Base-by-base conservation (phyloP, 345 rosid species). In the Aethionema arabicum region DNA sequence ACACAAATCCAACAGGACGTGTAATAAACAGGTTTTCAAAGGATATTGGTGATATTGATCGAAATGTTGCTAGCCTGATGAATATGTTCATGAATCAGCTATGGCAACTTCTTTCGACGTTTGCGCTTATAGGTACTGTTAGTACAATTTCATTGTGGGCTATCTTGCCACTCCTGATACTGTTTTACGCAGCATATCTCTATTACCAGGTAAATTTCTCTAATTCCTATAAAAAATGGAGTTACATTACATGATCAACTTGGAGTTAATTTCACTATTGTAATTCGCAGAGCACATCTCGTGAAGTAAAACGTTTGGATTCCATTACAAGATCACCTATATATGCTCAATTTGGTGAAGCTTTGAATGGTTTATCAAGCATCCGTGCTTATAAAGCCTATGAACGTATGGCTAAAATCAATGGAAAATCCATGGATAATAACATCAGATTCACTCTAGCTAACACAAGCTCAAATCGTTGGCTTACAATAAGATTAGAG, bases 291-390 rank as follows among this genome's bases (percentile, higher is more conserved):
- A 85, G 84, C 80, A 92, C 93, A 37, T 78, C 96, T 7, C 96
- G 99, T 7, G 96, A 92, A 83, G 86, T 92, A 46, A 92, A 83
- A 73, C 96, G 96, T 66, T 55, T 93, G 69, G 99, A 90, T 75
- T 93, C 99, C 5, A 63, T 93, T 52, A 85, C 88, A 30, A 75
- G 96, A 75, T 90, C 96, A 16, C 98, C 91, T 67, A 67, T 92
- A 36, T 89, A 93, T 81, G 97, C 96, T 31, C 99, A 87, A 65
- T 83, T 90, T 65, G 96, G 99, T 56, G 99, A 93, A 82, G 99
- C 97, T 45, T 53, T 90, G 73, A 90, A 87, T 65, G 99, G 99
- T 67, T 57, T 93, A 65, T 78, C 97, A 38, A 81, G 81, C 72
- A 90, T 90, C 59, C 85, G 95, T 53, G 97, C 99, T 38, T 93